Percentiles rank a stretch among this genome's conserved stretches.
These are phyloP conservation scores for Colletotrichum graminicola DNA, from an alignment of 2,329 filamentous ascomycete genomes.

Conservation along the genomic window DNA sequence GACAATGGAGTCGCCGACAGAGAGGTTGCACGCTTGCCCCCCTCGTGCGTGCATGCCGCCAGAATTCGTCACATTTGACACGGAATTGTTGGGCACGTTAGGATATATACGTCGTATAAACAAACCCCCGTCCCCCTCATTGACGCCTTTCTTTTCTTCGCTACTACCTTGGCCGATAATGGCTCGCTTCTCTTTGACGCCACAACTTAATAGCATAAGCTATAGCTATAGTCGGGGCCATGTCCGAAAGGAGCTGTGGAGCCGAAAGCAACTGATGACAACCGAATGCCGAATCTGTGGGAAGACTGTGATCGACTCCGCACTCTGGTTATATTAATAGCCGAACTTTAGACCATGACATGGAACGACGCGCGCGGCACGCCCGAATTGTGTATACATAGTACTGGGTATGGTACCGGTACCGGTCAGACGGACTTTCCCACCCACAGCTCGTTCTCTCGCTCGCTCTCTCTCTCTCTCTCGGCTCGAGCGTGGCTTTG, in stretches of 20 bases:
- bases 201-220: slow-evolving; percentile 24
- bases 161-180: slow-evolving; percentile 11
- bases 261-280: slow-evolving; percentile 39
- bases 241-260: slow-evolving; percentile 35
- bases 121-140: slow-evolving; percentile 14
- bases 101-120: no score
- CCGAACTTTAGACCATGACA: slow-evolving; percentile 1
- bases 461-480: not conserved
- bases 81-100: not conserved
- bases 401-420: not conserved
- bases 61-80: not conserved
- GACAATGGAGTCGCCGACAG: slow-evolving; percentile 26
- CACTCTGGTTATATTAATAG: slow-evolving; percentile 34
- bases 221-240: slow-evolving; percentile 31
- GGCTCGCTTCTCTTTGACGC: not conserved
- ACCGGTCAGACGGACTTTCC: not conserved
- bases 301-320: slow-evolving; percentile 36
- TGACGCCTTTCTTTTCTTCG: slow-evolving; percentile 13
- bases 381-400: not conserved
- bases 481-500: not conserved
- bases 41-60: slow-evolving; percentile 16
- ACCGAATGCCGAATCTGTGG: slow-evolving; percentile 41
- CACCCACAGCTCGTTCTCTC: not conserved
- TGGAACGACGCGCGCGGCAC: not conserved
- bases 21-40: slow-evolving; percentile 15